Percentiles rank a stretch among this genome's conserved stretches.
These are phyloP conservation scores for Cercospora sp. DNA, from an alignment of 2,329 filamentous ascomycete genomes.

Conservation along the genomic window DNA sequence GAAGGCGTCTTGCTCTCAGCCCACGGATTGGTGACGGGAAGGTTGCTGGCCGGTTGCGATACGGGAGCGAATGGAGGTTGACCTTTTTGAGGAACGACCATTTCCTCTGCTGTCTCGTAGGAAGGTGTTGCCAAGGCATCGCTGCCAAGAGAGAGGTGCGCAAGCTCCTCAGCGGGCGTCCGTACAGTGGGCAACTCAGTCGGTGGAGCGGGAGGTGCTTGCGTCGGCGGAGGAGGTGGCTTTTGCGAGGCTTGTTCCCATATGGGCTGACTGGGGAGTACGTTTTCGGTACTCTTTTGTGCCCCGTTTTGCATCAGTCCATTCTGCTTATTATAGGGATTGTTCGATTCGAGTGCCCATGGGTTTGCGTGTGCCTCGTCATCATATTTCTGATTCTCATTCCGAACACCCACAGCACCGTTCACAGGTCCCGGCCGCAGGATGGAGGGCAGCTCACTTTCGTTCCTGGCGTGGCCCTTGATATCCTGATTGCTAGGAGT, in stretches of 20 bases:
- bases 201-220: constrained; percentile 29
- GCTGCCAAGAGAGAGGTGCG: constrained; percentile 40
- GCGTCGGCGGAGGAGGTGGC: constrained; percentile 25
- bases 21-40: constrained; percentile 28
- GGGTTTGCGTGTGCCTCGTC: constrained; percentile 34
- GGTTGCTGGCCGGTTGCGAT: constrained; percentile 16
- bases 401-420: constrained; percentile 14
- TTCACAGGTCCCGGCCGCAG: constrained; percentile 32
- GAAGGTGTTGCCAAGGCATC: constrained; percentile 23
- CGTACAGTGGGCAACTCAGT: constrained; percentile 46
- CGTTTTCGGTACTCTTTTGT: constrained; percentile 32
- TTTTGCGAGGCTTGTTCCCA: constrained; percentile 40
- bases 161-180: constrained; percentile 45
- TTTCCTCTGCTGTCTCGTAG: constrained; percentile 28
- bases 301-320: constrained; percentile 2
- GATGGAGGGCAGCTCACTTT: constrained; percentile 31
- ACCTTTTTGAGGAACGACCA: constrained; percentile 33
- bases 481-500: constrained; percentile 27
- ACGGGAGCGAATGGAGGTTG: constrained; percentile 33
- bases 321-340: constrained; percentile 26
- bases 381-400: constrained; percentile 26
- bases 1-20: constrained; percentile 15
- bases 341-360: constrained; percentile 30
- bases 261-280: constrained; percentile 35
- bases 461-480: constrained; percentile 20